Evolutionary conservation across 1,284 basidiomycete species (phyloP).

Genomic region (Dichomitus squalens): DNA sequence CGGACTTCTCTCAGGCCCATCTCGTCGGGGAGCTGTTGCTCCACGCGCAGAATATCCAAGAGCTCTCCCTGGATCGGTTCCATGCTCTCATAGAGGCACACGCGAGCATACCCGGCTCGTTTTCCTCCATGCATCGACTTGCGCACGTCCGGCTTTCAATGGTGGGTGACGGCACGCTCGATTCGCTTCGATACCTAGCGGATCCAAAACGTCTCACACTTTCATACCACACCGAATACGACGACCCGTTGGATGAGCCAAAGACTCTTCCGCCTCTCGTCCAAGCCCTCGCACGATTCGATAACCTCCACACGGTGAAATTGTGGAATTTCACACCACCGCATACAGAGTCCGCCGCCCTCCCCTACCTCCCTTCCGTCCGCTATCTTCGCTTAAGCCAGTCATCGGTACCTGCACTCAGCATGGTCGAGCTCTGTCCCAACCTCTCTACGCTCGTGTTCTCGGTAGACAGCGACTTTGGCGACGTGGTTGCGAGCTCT

Average conservation of each 20-base stretch:
- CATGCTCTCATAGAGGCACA: slow-evolving; percentile 4
- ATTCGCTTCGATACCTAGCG: background rate
- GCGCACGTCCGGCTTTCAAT: background rate
- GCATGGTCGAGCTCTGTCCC: slow-evolving; percentile 14
- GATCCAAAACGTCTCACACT: slow-evolving; percentile 2
- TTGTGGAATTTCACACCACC: slow-evolving; percentile 8
- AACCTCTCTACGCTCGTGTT: slow-evolving; percentile 6
- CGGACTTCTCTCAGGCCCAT: slow-evolving; percentile 3
- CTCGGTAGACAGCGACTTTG: background rate
- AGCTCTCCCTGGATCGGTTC: slow-evolving; percentile 9
- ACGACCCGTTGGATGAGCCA: background rate
- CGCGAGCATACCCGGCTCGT: slow-evolving; percentile 1
- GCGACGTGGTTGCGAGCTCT: background rate
- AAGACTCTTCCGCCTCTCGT: slow-evolving; percentile 7
- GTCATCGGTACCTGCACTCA: slow-evolving; percentile 1
- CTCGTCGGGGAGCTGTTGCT: slow-evolving; percentile 12
- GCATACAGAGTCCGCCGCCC: background rate
- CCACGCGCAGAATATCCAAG: background rate
- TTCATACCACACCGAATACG: background rate
- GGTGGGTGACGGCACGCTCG: slow-evolving; percentile 3
- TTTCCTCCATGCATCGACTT: slow-evolving; percentile 7
- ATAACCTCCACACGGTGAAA: slow-evolving; percentile 4
- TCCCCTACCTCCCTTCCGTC: slow-evolving; percentile 6
- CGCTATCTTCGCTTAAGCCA: slow-evolving; percentile 6
- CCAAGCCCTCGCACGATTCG: background rate